These are phyloP conservation scores for Urochloa ruziziensis DNA, from an alignment of 176 grass and related monocot genomes.

Conservation along the genomic window DNA sequence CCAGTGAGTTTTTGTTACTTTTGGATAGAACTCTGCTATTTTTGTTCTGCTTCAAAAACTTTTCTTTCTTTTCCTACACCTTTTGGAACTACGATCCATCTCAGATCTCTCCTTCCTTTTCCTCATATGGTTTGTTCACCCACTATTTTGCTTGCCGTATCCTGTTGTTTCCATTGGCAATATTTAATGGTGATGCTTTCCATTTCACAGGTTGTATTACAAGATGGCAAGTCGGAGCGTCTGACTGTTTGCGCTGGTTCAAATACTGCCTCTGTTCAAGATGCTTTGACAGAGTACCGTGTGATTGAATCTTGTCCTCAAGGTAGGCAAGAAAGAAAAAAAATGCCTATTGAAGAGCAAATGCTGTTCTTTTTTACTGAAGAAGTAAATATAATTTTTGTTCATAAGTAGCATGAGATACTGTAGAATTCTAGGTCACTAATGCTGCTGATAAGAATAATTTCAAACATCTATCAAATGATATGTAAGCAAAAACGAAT, in stretches of 20 bases:
- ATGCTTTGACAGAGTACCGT: slow-evolving; percentile 90
- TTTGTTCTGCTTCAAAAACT: neutral
- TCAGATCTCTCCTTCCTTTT: neutral
- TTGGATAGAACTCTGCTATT: neutral
- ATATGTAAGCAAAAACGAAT: neutral
- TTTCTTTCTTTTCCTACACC: neutral
- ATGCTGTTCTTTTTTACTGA: neutral
- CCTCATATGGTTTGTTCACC: neutral
- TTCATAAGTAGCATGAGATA: neutral
- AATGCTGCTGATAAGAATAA: neutral
- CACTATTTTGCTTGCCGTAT: neutral
- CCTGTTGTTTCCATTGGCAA: neutral
- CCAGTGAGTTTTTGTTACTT: neutral
- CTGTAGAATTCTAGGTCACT: neutral
- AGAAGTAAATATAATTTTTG: slow-evolving; percentile 3
- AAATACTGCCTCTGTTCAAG: slow-evolving; percentile 52
- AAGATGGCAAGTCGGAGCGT: slow-evolving; percentile 86
- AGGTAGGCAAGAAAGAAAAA: slow-evolving; percentile 42
- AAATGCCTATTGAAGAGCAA: neutral
- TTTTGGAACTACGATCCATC: neutral
- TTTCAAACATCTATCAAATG: neutral
- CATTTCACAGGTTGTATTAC: slow-evolving; percentile 62
- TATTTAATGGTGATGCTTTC: slow-evolving; percentile 22
- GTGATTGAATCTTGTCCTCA: slow-evolving; percentile 70
- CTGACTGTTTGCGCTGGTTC: slow-evolving; percentile 56